These are phyloP conservation scores for Rutstroemia sp. DNA, from an alignment of 2,329 filamentous ascomycete genomes.

Conservation along the genomic window DNA sequence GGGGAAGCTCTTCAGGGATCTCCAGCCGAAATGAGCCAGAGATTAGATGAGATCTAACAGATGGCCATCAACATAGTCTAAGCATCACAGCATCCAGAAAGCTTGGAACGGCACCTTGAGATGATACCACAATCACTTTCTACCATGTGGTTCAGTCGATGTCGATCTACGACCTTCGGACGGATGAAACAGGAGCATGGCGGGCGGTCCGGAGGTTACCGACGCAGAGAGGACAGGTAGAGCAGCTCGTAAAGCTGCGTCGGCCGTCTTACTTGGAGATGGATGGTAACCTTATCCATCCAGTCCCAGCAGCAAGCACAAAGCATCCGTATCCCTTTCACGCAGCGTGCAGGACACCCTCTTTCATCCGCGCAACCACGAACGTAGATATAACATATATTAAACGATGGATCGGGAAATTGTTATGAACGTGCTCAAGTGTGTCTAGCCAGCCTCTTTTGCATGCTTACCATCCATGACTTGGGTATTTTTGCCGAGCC, in stretches of 20 bases:
- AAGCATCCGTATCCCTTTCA: no score
- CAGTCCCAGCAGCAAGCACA: neutral
- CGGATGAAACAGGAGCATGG: slow-evolving; percentile 13
- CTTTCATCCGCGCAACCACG: no score
- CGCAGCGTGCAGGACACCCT: no score
- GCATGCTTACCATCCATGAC: neutral
- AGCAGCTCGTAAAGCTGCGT: neutral
- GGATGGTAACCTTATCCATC: neutral
- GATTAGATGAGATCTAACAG: slow-evolving; percentile 18
- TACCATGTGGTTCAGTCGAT: neutral
- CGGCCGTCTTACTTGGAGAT: neutral
- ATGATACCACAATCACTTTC: slow-evolving; percentile 7
- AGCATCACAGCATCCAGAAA: neutral
- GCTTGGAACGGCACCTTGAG: neutral
- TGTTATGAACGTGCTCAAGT: slow-evolving; percentile 4
- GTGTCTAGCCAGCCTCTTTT: slow-evolving; percentile 10
- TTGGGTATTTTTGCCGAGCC: neutral
- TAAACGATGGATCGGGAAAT: slow-evolving; percentile 1
- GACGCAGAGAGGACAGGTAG: neutral
- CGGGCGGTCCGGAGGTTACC: slow-evolving; percentile 8
- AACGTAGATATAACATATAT: neutral
- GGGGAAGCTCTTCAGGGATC: neutral
- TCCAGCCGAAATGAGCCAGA: slow-evolving; percentile 1
- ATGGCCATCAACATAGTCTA: neutral
- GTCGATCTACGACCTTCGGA: neutral